Evolutionary conservation across 768 basidiomycete genomes (phyloP), one percentile per base, ranked within the genome.

Genomic region (Xerocomellus chrysenteron): DNA sequence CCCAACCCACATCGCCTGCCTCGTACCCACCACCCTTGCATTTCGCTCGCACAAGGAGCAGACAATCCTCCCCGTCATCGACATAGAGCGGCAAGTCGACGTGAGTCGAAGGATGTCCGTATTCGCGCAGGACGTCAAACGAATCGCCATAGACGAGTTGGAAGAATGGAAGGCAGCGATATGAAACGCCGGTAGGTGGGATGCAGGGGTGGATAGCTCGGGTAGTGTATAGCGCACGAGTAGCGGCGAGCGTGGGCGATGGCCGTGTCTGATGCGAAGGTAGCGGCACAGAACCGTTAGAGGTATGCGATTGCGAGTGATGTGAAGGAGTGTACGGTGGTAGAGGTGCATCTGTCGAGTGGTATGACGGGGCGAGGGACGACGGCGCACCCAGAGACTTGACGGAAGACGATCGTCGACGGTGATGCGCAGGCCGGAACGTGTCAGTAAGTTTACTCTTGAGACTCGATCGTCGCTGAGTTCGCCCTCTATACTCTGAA

Each of bases 101-200:
- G 64, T 91, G 89, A 21, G 81, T 78, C 52, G 85, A 84, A 14
- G 91, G 91, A 66, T 92, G 90, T 1, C 91, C 91, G 0, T 83
- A 83, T 68, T 92, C 91, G 60, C 85, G 80, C 49, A 92, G 70
- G 8, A 93, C 83, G 39, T 85, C 82, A 47, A 84, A 85, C 36
- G 84, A 65, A 36, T 88, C 84, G 4, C 82, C 85, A 33, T 82
- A 78, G 33, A 72, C 68, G n/a, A 93, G 76, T 13, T 76, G 81
- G 68, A 92, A 90, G 78, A 93, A 92, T 14, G 89, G 89, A 65
- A 86, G 82, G 45, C 80, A 82, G 60, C 84, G 86, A 64, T 92
- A 92, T 21, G 82, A 76, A 11, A 86, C 84, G 10, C 81, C 78
- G 0, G 72, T 64, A 0, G 87, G 88, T 4, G 88, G 88, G 14